phyloP scores from a whole-genome alignment of 176 grass and related monocot genomes.

The Neostapfia colusana region DNA sequence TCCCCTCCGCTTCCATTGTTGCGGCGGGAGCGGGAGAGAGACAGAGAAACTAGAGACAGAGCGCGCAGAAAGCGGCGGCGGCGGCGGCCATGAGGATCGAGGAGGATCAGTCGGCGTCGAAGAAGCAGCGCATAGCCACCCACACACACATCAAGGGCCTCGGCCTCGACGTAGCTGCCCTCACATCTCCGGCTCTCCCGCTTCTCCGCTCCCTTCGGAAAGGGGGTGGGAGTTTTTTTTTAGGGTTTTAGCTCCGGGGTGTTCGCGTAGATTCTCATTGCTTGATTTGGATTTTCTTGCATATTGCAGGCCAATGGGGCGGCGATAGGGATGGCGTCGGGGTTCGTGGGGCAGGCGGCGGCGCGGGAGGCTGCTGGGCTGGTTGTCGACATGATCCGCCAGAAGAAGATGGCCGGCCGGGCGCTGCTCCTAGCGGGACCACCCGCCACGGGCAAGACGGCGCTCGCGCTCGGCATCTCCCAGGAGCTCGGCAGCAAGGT shows the following conservation, averaged over 20 bases:
- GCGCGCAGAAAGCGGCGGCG: slow-evolving; percentile 9
- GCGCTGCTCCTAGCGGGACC: slow-evolving; percentile 84
- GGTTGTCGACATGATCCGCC: slow-evolving; percentile 85
- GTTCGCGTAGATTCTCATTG: slow-evolving; percentile 17
- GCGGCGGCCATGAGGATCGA: slow-evolving; percentile 74
- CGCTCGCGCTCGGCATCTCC: slow-evolving; percentile 76
- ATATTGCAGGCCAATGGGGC: slow-evolving; percentile 53
- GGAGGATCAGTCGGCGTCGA: slow-evolving; percentile 88
- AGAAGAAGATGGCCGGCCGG: slow-evolving; percentile 95
- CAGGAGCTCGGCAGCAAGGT: slow-evolving; percentile 99
- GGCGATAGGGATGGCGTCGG: slow-evolving; percentile 66
- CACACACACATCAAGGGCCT: slow-evolving; percentile 97
- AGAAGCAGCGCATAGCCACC: slow-evolving; percentile 87
- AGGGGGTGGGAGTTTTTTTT: slow-evolving; percentile 44
- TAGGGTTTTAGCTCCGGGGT: slow-evolving; percentile 34
- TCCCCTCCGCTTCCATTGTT: slow-evolving; percentile 10
- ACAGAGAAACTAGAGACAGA: neutral
- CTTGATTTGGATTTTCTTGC: slow-evolving; percentile 1
- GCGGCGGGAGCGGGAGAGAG: slow-evolving; percentile 29
- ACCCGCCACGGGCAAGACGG: slow-evolving; percentile 88
- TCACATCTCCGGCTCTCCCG: neutral
- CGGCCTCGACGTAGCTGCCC: slow-evolving; percentile 74
- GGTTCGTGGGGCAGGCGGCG: slow-evolving; percentile 81
- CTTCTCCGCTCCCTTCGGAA: neutral
- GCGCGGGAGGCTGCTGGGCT: slow-evolving; percentile 77